These are phyloP conservation scores for Sonneratia alba DNA, from an alignment of 345 rosid species.

Conservation along the genomic window DNA sequence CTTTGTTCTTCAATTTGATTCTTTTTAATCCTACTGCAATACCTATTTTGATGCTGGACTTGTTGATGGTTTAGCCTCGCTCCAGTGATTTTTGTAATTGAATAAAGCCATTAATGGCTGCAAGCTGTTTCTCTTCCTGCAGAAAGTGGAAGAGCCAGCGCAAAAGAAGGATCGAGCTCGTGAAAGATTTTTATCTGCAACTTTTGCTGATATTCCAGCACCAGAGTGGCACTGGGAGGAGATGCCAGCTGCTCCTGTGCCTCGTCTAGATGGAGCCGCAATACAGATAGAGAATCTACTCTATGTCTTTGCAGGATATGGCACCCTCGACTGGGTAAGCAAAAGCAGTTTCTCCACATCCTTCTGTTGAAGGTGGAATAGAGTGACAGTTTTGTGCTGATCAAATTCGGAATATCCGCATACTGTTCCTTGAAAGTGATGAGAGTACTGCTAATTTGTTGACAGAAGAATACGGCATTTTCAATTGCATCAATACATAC, in stretches of 20 bases:
- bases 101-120: not conserved
- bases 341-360: not conserved
- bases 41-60: not conserved
- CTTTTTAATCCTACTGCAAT: not conserved
- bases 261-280: constrained; percentile 74
- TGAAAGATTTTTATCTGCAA: constrained; percentile 37
- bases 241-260: constrained; percentile 76
- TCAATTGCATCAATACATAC: too few species aligned
- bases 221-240: constrained; percentile 67
- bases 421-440: too few species aligned
- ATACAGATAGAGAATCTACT: constrained; percentile 61
- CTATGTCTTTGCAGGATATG: constrained; percentile 67
- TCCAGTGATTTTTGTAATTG: not conserved
- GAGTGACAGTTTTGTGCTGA: too few species aligned
- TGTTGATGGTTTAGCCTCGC: not conserved
- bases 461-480: too few species aligned
- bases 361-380: not conserved
- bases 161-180: constrained; percentile 10
- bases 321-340: constrained; percentile 50
- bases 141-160: constrained; percentile 21
- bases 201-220: constrained; percentile 70
- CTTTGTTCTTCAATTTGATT: not conserved
- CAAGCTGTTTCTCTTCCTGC: constrained; percentile 8
- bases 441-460: too few species aligned
- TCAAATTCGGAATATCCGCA: too few species aligned